Evolutionary conservation across 1,139 yeast genomes (phyloP), one percentile per base, ranked within the genome.

Genomic region (Candida buenavistaensis): DNA sequence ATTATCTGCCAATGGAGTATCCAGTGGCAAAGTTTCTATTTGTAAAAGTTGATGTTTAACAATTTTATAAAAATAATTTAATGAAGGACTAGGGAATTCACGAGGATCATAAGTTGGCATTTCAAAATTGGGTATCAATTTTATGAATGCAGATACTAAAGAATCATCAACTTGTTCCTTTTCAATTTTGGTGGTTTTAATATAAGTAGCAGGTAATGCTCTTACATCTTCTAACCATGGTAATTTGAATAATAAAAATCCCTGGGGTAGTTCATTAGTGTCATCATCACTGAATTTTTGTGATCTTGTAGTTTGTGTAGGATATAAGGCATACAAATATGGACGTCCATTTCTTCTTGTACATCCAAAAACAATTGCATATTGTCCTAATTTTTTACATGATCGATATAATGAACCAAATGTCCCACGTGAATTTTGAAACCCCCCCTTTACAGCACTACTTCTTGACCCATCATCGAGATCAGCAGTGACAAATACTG

Each of bases 321-420:
- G 87, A 33, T 79, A 66, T 39, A 88, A 50, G 0, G 82, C 76
- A 48, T 72, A 83, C 31, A 86, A 46, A 3, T 65, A 48, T 0
- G 96, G 94, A 33, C 71, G 56, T 1, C 88, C 60, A 41, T 68
- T 69, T 32, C 57, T 62, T 40, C 82, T 72, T 5, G 71, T 50
- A 47, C 81, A 75, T 1, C 95, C 90, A 80, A 89, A 86, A 2
- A 84, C 73, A 7, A 92, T 59, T 0, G 86, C 94, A 47, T 74
- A 80, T 49, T 75, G 76, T 3, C 67, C 50, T 33, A 73, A 64
- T 33, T 67, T 67, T 3, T 64, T 52, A 58, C 94, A 63, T 2
- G 82, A 72, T 35, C 76, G 79, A 51, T 79, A 85, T 6, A 92
- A 62, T 0, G 90, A 72, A 1, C 85, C 69, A 51, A 89, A 76